Base-by-base conservation (phyloP, 495 filamentous ascomycete species). In the Hyaloscypha hepaticicola region DNA sequence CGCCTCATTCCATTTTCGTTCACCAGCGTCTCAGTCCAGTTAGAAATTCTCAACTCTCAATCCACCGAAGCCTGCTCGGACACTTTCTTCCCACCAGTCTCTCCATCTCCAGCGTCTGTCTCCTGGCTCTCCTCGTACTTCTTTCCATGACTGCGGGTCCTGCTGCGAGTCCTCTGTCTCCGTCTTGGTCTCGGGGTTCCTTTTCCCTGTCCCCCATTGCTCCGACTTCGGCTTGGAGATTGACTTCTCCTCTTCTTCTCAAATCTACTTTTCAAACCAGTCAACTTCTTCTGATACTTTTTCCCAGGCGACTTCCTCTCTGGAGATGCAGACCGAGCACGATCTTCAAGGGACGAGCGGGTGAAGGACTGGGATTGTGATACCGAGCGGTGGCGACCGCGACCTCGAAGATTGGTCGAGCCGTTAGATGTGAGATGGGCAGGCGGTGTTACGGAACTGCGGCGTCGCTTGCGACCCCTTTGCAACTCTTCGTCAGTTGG, bases 391-490 rank as follows among this genome's bases (percentile, higher is more conserved):
- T 55, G 63, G 16, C 69, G 61, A 31, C 63, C 66, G 19, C 69
- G 62, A n/a, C 69, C 69, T 6, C 69, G 58, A 8, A 68, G 57
- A 19, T 66, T 66, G 8, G 62, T 70, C 5, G 59, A 66, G 2
- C 57, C 60, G 14, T 31, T 33, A 22, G 68, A 67, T 0, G 66
- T 49, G 25, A 60, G 5, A 28, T 69, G 63, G 5, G 48, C 50
- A 2, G 58, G 53, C 5, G 27, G 63, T 0, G 51, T 48, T 25
- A 31, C 56, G 31, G 64, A 68, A 12, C 27, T 33, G 55, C 69
- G 65, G 41, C 66, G 66, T 22, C 66, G 69, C 51, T 71, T 68
- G 49, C 69, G 66, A n/a, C 69, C 69, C 33, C 69, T 58, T 48
- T 65, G 51, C 28, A 58, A 4, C 14, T 70, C 61, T 26, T 67